Evolutionary conservation across 1,284 basidiomycete species (phyloP).

Genomic region (Trichosporon ovoides): DNA sequence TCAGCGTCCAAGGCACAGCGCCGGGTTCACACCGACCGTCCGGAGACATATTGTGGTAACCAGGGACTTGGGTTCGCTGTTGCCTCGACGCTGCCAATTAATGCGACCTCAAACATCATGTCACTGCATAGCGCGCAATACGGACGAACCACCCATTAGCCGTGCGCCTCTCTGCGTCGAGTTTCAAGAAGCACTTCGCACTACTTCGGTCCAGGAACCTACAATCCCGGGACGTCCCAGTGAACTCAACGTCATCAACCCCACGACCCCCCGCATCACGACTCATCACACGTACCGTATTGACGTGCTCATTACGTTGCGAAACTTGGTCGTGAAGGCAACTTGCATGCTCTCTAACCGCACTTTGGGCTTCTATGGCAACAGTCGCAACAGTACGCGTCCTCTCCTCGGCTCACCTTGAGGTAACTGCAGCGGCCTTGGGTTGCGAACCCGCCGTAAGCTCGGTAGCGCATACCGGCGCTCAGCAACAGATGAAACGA

Average conservation of each 20-base stretch:
- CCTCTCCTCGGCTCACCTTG: too few species aligned
- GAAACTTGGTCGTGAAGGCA: not conserved
- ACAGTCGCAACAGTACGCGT: too few species aligned
- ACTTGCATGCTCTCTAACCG: not conserved
- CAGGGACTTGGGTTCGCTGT: not conserved
- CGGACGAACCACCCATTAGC: not conserved
- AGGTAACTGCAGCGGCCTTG: too few species aligned
- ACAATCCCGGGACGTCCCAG: slow-evolving; percentile 1
- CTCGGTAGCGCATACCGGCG: too few species aligned
- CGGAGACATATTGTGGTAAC: not conserved
- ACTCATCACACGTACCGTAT: too few species aligned
- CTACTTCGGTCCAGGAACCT: slow-evolving; percentile 5
- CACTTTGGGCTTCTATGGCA: not conserved
- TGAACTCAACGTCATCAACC: slow-evolving; percentile 1
- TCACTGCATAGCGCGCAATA: not conserved
- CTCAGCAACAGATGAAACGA: too few species aligned
- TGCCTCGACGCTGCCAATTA: not conserved
- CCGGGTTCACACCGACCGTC: not conserved
- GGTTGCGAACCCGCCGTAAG: too few species aligned
- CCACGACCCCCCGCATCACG: not conserved
- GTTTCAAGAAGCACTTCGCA: slow-evolving; percentile 4
- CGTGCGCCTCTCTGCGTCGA: not conserved
- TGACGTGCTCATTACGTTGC: not conserved
- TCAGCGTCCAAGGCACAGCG: not conserved
- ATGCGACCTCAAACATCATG: not conserved